A percentile compares a stretch with the other conserved stretches of the same genome.
phyloP scores from a whole-genome alignment of 2,329 filamentous ascomycete genomes.

The Thielaviopsis ethacetica region DNA sequence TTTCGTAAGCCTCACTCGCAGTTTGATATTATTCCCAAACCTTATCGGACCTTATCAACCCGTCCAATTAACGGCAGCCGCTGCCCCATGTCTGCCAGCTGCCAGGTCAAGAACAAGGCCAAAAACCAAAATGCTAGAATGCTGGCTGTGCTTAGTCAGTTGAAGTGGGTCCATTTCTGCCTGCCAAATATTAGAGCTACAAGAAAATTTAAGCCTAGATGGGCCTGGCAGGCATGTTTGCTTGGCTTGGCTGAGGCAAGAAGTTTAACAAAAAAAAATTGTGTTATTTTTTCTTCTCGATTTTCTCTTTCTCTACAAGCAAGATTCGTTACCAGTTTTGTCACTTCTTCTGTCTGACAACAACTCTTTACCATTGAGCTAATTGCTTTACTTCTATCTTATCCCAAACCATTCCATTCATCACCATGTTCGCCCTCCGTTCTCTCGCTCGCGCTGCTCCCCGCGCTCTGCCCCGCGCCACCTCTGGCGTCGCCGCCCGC shows the following conservation, averaged over 20 bases:
- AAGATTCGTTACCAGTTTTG: background rate
- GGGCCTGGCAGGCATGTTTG: background rate
- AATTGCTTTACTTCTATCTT: conserved; percentile 11
- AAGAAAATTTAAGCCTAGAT: background rate
- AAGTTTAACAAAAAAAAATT: background rate
- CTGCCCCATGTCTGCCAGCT: background rate
- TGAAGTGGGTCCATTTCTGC: background rate
- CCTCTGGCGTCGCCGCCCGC: conserved; percentile 5
- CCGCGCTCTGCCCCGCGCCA: conserved; percentile 29
- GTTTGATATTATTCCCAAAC: background rate
- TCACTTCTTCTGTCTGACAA: background rate
- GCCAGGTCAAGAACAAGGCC: background rate
- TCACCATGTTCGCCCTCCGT: conserved; percentile 54
- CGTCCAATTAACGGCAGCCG: background rate
- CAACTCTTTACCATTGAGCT: background rate
- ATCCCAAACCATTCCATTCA: conserved; percentile 6
- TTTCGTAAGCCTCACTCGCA: background rate
- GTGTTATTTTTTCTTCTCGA: background rate
- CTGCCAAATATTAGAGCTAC: background rate
- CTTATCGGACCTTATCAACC: background rate
- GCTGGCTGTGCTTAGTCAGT: background rate
- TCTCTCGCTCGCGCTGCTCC: conserved; percentile 49
- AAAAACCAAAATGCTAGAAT: background rate
- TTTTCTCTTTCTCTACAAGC: background rate
- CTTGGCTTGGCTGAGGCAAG: background rate